These are phyloP conservation scores for Magnaporthiopsis poae DNA, from an alignment of 2,329 filamentous ascomycete genomes.

Conservation along the genomic window DNA sequence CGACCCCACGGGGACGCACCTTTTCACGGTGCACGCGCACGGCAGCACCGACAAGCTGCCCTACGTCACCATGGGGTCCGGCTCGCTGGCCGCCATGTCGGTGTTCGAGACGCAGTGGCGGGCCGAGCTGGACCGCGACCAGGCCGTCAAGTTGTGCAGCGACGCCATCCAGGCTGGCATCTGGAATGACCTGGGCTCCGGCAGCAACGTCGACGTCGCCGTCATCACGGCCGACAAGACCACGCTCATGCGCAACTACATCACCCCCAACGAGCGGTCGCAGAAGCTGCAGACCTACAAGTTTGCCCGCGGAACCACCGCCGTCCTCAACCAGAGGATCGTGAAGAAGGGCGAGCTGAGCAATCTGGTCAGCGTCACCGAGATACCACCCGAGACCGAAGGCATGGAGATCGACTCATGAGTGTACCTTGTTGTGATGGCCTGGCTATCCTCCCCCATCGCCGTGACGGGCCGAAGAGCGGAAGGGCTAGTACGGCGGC, in stretches of 20 bases:
- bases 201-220: conserved; percentile 93
- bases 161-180: conserved; percentile 93
- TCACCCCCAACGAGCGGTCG: conserved; percentile 82
- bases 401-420: conserved; percentile 60
- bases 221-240: conserved; percentile 95
- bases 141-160: conserved; percentile 70
- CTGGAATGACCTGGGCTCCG: conserved; percentile 95
- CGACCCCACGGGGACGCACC: conserved; percentile 85
- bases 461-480: no score
- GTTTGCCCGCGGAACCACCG: conserved; percentile 86
- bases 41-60: conserved; percentile 97
- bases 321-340: conserved; percentile 88
- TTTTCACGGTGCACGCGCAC: conserved; percentile 98
- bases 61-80: conserved; percentile 98
- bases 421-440: conserved; percentile 10
- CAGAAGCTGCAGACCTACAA: conserved; percentile 89
- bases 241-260: conserved; percentile 81
- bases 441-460: background rate
- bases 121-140: conserved; percentile 62
- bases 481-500: background rate
- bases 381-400: conserved; percentile 55
- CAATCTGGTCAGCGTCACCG: conserved; percentile 86
- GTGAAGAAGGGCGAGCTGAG: conserved; percentile 89
- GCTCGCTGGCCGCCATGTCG: conserved; percentile 91
- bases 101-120: conserved; percentile 97